These are phyloP conservation scores for Pichia exigua DNA, from an alignment of 805 yeast genomes.

Conservation along the genomic window DNA sequence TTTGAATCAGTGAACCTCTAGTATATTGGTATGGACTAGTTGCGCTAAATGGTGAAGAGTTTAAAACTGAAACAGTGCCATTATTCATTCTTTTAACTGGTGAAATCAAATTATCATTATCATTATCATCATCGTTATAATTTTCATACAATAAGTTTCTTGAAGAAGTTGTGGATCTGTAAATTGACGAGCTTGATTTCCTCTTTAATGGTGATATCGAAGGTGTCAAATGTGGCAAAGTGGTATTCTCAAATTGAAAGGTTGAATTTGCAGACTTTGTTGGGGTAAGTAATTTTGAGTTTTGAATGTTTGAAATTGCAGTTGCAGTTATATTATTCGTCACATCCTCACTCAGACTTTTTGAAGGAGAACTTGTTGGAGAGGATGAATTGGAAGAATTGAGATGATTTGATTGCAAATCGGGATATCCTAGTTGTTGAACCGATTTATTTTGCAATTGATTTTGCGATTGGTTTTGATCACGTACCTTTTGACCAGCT, in stretches of 20 bases:
- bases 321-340: slow-evolving; percentile 14
- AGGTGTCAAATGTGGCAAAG: slow-evolving; percentile 9
- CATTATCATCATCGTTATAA: slow-evolving; percentile 11
- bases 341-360: slow-evolving; percentile 10
- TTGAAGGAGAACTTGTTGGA: slow-evolving; percentile 16
- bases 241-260: not conserved
- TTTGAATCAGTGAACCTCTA: slow-evolving; percentile 10
- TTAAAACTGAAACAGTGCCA: slow-evolving; percentile 14
- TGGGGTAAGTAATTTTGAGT: slow-evolving; percentile 11
- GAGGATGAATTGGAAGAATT: slow-evolving; percentile 4
- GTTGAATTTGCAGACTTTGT: slow-evolving; percentile 1
- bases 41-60: slow-evolving; percentile 25
- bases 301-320: slow-evolving; percentile 14
- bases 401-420: not conserved
- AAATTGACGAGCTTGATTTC: slow-evolving; percentile 12
- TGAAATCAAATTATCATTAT: slow-evolving; percentile 18
- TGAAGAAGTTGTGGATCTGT: slow-evolving; percentile 4
- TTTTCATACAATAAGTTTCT: slow-evolving; percentile 1
- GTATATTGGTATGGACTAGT: slow-evolving; percentile 17
- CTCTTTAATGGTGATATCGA: slow-evolving; percentile 25
- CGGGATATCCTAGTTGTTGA: not conserved
- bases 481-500: slow-evolving; percentile 33
- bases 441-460: not conserved
- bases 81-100: slow-evolving; percentile 23
- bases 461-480: slow-evolving; percentile 16